Evolutionary conservation across 257 asterid genomes (phyloP), one percentile per base, ranked within the genome.

Genomic region (Nicotiana knightiana): DNA sequence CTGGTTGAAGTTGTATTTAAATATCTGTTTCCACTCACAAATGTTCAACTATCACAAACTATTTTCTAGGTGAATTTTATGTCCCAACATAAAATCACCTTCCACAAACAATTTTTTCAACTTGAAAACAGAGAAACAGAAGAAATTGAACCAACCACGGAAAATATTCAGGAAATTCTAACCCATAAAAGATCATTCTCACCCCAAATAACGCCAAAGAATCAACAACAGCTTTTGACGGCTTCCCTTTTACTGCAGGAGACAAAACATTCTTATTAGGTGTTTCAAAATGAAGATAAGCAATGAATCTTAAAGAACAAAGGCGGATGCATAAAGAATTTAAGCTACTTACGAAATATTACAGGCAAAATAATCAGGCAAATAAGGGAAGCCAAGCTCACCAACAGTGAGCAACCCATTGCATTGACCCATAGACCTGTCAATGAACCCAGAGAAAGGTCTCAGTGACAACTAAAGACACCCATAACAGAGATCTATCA

Each of bases 121-220:
- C 61, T 46, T 71, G 37, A 26, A 28, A 18, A 15, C 26, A 51
- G 51, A 51, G 15, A 75, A 75, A 51, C 80, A 28, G 16, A 73
- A 2, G 55, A 73, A 73, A 26, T 51, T 51, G 16, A 16, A 13
- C 61, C 16, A 73, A 73, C 46, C 24, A 26, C 62, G 28, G 79
- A 75, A 75, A 39, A 51, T 26, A 26, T 75, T 51, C 80, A 48
- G 63, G 63, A 75, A 58, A 75, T 5, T 48, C 26, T 51, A 26
- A 75, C 1, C 17, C 54, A 24, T 26, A 75, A 75, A 77, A 81
- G 46, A 37, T 75, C 66, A 81, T 82, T 35, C 94, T 43, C 81
- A 96, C 99, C 99, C 99, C 99, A 86, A 96, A 96, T 84, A 94
- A 66, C 24, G 99, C 99, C 84, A 96, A 85, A 55, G 97, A 90